Conservation (phyloP, 2,329 filamentous ascomycete species). For the Biscogniauxia marginata region DNA sequence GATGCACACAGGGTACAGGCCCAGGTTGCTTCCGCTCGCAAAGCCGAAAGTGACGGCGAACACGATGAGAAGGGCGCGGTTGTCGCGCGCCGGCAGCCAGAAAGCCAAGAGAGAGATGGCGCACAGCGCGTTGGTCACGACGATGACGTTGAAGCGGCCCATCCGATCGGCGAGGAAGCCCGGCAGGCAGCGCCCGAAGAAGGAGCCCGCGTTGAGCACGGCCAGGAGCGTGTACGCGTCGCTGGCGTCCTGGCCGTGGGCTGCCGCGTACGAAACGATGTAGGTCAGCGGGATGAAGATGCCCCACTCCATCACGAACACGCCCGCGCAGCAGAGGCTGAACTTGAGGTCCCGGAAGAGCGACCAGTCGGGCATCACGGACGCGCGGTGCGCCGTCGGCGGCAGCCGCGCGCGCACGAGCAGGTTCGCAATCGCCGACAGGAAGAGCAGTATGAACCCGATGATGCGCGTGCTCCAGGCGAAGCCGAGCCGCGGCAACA, state of each 20-base stretch:
- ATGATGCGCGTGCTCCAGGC: conserved; percentile 50
- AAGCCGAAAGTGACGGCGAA: conserved; percentile 77
- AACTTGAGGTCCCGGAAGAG: conserved; percentile 63
- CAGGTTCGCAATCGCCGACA: conserved; percentile 47
- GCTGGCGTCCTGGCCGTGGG: conserved; percentile 55
- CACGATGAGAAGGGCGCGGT: conserved; percentile 57
- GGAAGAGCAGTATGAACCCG: conserved; percentile 48
- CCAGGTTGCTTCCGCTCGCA: conserved; percentile 74
- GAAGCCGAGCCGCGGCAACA: conserved; percentile 48
- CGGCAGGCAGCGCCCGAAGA: conserved; percentile 73
- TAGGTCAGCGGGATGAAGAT: conserved; percentile 29
- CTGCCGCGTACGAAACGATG: conserved; percentile 49
- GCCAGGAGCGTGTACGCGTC: conserved; percentile 76
- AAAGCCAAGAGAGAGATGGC: conserved; percentile 60
- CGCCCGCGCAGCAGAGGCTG: conserved; percentile 57
- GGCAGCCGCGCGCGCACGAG: conserved; percentile 55
- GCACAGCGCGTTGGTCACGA: conserved; percentile 60
- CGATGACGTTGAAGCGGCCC: conserved; percentile 79
- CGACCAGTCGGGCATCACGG: conserved; percentile 56
- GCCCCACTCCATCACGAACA: conserved; percentile 68
- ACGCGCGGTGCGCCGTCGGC: conserved; percentile 41
- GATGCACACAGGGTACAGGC: conserved; percentile 74
- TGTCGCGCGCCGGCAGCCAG: conserved; percentile 65
- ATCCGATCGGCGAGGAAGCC: conserved; percentile 73
- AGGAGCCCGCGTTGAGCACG: conserved; percentile 75